These are phyloP conservation scores for Sanghuangporus sanghuang DNA, from an alignment of 1,284 basidiomycete genomes.

Conservation along the genomic window DNA sequence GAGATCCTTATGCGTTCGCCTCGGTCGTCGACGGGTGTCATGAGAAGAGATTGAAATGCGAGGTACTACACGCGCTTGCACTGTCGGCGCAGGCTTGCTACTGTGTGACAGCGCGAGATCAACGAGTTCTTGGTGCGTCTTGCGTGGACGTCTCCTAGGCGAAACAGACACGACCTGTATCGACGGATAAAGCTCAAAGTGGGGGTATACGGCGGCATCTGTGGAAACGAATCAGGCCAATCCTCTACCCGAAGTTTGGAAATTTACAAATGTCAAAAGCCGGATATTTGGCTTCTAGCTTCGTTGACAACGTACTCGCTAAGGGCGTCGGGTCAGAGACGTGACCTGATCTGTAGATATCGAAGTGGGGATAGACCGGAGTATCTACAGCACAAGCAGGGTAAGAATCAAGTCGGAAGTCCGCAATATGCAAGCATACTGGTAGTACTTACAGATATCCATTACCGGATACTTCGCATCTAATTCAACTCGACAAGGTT, in stretches of 20 bases:
- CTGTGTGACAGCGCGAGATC: not conserved
- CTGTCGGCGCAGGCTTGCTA: not conserved
- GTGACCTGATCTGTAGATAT: constrained; percentile 12
- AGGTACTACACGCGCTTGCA: not conserved
- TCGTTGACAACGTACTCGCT: not conserved
- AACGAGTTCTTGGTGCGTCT: constrained; percentile 3
- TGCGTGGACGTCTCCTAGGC: not conserved
- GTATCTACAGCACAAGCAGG: constrained; percentile 18
- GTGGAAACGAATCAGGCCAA: not conserved
- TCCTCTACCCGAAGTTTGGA: not conserved
- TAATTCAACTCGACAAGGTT: constrained; percentile 5
- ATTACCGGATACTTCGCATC: constrained; percentile 15
- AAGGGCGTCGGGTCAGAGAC: not conserved
- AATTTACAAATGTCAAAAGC: constrained; percentile 30
- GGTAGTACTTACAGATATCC: constrained; percentile 9
- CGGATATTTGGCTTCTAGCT: constrained; percentile 25
- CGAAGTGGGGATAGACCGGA: constrained; percentile 23
- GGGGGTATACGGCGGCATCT: constrained; percentile 29
- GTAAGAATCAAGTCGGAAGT: not conserved
- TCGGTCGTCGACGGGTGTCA: not conserved
- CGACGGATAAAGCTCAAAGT: constrained; percentile 25
- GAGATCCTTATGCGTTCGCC: constrained; percentile 18
- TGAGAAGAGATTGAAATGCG: not conserved
- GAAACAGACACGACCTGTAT: constrained; percentile 1
- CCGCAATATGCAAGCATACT: not conserved